Base-by-base conservation (phyloP, 148 eudicot species). In the Camellia japonica region DNA sequence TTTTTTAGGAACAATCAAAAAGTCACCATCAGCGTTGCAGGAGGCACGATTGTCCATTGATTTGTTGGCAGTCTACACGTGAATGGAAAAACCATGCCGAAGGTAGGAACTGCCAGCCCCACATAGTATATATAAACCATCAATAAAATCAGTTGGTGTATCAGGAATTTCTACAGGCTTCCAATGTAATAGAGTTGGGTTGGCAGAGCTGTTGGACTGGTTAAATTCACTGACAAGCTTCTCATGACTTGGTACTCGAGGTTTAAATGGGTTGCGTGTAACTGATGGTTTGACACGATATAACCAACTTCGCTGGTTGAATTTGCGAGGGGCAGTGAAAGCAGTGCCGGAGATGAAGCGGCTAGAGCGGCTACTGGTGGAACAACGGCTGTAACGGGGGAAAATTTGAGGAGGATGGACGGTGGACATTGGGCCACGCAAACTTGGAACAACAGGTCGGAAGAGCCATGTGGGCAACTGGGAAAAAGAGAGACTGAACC, bases 91-190 rank as follows among this genome's bases (percentile, higher is more conserved):
- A 76, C 97, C 98, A 85, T 94, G 95, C 19, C 98, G 92, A 52
- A 93, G 97, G 77, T 88, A 91, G 3, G 97, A 94, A 79, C 98
- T 93, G 71, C 98, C 98, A 74, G 98, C 93, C 38, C 98, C 97
- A 74, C 98, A 94, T 47, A 94, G 78, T 44, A 97, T 93, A 77
- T 81, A 89, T 64, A 94, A 78, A 30, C 97, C 98, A 76, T 94
- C 98, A 52, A 94, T 80, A 74, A 94, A 94, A 87, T 94, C 93
- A 60, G 88, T 90, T 1, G 93, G 92, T 13, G 82, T 79, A 71
- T 90, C 85, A 20, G 95, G 92, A 75, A 94, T 30, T 30, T 30
- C 38, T 30, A 30, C 38, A 30, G 38, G 38, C 38, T 30, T 30
- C 38, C 38, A 30, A 68, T 97, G 84, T 38, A 94, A 82, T 82